Base-by-base conservation (phyloP, 257 asterid species). In the Anisodus tanguticus region DNA sequence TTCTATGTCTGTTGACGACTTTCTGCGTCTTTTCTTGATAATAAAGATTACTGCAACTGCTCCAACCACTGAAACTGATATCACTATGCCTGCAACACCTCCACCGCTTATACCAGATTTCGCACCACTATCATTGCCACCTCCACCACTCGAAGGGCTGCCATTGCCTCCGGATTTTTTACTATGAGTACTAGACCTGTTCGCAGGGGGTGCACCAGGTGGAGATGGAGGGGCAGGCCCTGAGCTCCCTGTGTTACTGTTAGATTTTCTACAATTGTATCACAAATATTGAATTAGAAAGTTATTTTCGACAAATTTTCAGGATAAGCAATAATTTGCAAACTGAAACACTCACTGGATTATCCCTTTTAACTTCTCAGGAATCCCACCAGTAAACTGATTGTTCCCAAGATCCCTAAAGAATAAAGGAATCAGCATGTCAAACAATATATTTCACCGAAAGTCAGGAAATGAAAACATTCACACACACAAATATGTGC, bases 211-310 rank as follows among this genome's bases (percentile, higher is more conserved):
- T 19, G 97, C 89, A 85, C 99, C 97, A 57, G 99, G 98, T 45
- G 99, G 99, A 53, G 99, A 94, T 59, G 99, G 95, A 76, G 98
- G 97, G 9, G 97, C 98, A 9, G 98, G 89, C 81, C 97, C 98
- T 0, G 91, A 59, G 86, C 86, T 90, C 88, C 94, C 90, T 22
- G 90, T 88, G 88, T 97, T 97, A 58, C 97, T 95, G 62, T 85
- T 90, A 7, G 92, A 63, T 82, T 97, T 97, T 91, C 83, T 35
- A 79, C 81, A 84, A 68, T 76, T 13, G 51, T 66, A 90, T 47
- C 49, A 83, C 74, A 84, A 83, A 84, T 68, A 31, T 31, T 31
- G 35, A 31, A 31, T 31, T 31, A 86, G 10, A 92, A 83, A 47
- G 49, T n/a, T 67, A 55, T 9, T 16, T 4, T 9, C 22, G 12